Evolutionary conservation across 495 filamentous ascomycete species (phyloP).

Genomic region (Elasticomyces elasticus): DNA sequence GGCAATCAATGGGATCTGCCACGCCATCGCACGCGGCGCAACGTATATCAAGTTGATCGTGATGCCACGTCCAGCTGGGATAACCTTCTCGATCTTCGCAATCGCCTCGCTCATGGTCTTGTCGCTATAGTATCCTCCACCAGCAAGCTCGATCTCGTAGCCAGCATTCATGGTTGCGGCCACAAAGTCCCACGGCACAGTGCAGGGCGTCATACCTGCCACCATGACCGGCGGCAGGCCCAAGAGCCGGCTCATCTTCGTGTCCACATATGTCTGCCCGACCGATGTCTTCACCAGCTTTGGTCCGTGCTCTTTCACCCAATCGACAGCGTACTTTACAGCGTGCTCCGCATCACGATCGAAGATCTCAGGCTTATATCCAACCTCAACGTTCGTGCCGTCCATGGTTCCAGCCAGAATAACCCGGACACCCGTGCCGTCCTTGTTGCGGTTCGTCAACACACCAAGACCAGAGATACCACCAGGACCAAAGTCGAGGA

Average conservation of each 20-base stretch:
- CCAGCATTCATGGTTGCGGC: constrained; percentile 93
- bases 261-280: constrained; percentile 86
- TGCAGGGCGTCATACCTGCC: constrained; percentile 91
- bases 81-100: constrained; percentile 76
- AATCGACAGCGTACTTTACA: constrained; percentile 92
- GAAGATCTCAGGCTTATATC: constrained; percentile 94
- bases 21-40: constrained; percentile 88
- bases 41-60: constrained; percentile 94
- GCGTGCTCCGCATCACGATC: constrained; percentile 88
- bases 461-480: constrained; percentile 93
- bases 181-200: constrained; percentile 90
- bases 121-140: constrained; percentile 89
- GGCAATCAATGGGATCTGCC: constrained; percentile 89
- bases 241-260: constrained; percentile 90
- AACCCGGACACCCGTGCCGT: constrained; percentile 90
- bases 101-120: constrained; percentile 83
- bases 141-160: constrained; percentile 83
- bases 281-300: constrained; percentile 74
- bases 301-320: constrained; percentile 93
- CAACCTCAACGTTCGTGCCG: constrained; percentile 79
- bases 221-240: constrained; percentile 87
- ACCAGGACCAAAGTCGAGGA: constrained; percentile 91
- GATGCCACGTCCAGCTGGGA: constrained; percentile 86
- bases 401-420: constrained; percentile 87
- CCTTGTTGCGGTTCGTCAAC: constrained; percentile 96